Conservation (phyloP, 2,329 filamentous ascomycete species). For the Aureobasidium sp. region DNA sequence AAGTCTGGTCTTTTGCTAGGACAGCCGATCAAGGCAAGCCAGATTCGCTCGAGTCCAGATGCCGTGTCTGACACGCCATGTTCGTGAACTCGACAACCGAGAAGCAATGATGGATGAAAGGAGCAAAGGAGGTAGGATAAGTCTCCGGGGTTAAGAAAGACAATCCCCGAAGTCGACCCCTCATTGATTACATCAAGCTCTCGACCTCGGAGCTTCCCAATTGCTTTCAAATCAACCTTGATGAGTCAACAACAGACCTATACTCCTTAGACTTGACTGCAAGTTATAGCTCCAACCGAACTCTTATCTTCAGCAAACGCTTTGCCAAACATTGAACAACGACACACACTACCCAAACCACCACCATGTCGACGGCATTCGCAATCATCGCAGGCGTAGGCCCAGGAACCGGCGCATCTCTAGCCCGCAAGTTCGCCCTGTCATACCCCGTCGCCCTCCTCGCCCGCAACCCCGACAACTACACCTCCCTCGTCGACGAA, state of each 20-base stretch:
- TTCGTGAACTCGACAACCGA: background rate
- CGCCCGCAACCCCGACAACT: slow-evolving; percentile 61
- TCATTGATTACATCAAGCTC: background rate
- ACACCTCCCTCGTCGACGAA: slow-evolving; percentile 58
- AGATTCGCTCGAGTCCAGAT: background rate
- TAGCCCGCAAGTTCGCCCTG: slow-evolving; percentile 54
- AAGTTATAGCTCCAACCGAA: too few relatives aligned
- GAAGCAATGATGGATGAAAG: background rate
- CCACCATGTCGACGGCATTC: slow-evolving; percentile 40
- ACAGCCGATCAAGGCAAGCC: background rate
- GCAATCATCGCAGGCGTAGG: slow-evolving; percentile 66
- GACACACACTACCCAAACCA: too few relatives aligned
- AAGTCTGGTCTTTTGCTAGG: too few relatives aligned
- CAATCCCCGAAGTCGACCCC: background rate
- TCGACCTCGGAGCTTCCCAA: background rate
- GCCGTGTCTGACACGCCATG: background rate
- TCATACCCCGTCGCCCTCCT: slow-evolving; percentile 68
- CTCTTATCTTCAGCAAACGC: too few relatives aligned
- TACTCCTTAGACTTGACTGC: background rate
- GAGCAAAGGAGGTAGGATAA: background rate
- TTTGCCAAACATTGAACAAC: background rate
- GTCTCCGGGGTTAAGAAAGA: background rate
- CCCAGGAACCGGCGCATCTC: slow-evolving; percentile 59
- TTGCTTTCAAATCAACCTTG: slow-evolving; percentile 13
- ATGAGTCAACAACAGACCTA: background rate